Evolutionary conservation across 306 rosid species (phyloP).

Genomic region (Cucurbita pepo): DNA sequence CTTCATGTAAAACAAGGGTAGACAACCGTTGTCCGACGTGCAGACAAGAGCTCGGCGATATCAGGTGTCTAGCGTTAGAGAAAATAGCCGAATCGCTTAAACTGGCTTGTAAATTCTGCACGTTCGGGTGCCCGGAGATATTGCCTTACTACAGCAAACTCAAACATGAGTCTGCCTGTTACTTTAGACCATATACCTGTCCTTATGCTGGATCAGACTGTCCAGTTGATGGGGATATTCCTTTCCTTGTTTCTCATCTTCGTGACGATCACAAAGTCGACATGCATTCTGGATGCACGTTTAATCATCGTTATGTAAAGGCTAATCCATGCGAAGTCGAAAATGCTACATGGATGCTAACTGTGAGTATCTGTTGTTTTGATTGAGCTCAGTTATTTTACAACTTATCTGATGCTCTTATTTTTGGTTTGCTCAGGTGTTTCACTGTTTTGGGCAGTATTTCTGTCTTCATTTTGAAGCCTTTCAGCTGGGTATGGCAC

Average conservation of each 20-base stretch:
- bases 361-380: background rate
- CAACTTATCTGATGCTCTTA: background rate
- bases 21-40: slow-evolving; percentile 6
- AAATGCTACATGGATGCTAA: slow-evolving; percentile 6
- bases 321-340: slow-evolving; percentile 5
- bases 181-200: slow-evolving; percentile 4
- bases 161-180: slow-evolving; percentile 2
- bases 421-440: background rate
- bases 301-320: slow-evolving; percentile 5
- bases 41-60: slow-evolving; percentile 5
- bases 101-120: slow-evolving; percentile 5
- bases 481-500: slow-evolving; percentile 6
- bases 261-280: slow-evolving; percentile 2
- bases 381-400: background rate
- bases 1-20: slow-evolving; percentile 2
- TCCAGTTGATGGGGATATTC: background rate
- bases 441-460: slow-evolving; percentile 7
- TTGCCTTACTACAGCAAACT: slow-evolving; percentile 6
- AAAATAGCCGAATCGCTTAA: slow-evolving; percentile 1
- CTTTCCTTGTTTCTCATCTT: slow-evolving; percentile 3
- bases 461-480: slow-evolving; percentile 8
- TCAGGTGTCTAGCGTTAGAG: slow-evolving; percentile 5
- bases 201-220: slow-evolving; percentile 10
- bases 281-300: slow-evolving; percentile 8
- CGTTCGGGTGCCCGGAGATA: background rate